Evolutionary conservation across 805 yeast genomes (phyloP).

Genomic region (Candida awuae): DNA sequence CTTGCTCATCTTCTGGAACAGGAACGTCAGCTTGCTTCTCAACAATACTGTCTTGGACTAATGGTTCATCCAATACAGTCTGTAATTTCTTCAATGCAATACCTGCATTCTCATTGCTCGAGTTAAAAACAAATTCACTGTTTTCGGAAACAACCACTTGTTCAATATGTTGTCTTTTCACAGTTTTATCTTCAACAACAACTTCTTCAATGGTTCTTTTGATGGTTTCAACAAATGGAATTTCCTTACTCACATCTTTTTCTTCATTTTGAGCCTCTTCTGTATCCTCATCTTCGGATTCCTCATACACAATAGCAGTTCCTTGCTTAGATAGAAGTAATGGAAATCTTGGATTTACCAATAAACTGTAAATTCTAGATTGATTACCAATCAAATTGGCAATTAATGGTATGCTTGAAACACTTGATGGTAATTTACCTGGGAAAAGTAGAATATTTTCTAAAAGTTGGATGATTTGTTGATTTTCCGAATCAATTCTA

Average conservation of each 20-base stretch:
- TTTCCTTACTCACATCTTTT: not conserved
- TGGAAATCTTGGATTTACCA: conserved; percentile 75
- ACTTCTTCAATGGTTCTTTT: conserved; percentile 10
- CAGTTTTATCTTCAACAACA: conserved; percentile 9
- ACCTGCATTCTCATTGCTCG: conserved; percentile 5
- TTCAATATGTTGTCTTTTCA: conserved; percentile 13
- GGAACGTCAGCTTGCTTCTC: conserved; percentile 6
- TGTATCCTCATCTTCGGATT: conserved; percentile 14
- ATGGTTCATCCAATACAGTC: not conserved
- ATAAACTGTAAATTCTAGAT: conserved; percentile 46
- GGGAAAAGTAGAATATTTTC: conserved; percentile 61
- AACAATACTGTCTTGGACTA: conserved; percentile 2
- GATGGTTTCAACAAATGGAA: conserved; percentile 8
- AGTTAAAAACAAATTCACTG: conserved; percentile 15
- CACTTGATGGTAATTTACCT: conserved; percentile 42
- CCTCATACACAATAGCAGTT: conserved; percentile 3
- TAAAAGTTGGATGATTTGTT: conserved; percentile 41
- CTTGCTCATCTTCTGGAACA: conserved; percentile 6
- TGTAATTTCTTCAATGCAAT: not conserved
- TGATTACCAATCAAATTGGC: conserved; percentile 39
- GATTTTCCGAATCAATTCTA: conserved; percentile 14
- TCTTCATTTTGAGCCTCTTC: conserved; percentile 9
- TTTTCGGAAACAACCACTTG: conserved; percentile 8
- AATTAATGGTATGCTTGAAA: conserved; percentile 67
- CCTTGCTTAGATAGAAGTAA: conserved; percentile 16